Evolutionary conservation across 2,329 filamentous ascomycete genomes (phyloP).

Genomic region (Fusarium chaquense): DNA sequence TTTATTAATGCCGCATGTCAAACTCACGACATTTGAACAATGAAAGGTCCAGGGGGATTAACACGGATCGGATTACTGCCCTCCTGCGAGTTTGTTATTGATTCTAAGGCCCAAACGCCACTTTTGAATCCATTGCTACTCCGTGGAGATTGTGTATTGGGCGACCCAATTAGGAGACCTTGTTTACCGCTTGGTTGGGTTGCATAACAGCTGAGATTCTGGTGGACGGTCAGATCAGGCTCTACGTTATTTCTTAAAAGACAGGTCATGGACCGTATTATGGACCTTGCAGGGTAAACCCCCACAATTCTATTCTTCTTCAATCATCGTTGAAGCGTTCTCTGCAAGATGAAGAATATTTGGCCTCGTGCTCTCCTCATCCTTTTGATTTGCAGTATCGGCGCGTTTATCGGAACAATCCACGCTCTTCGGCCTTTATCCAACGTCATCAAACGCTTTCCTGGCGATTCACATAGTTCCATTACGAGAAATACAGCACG

Average conservation of each 20-base stretch:
- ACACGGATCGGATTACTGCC: neutral
- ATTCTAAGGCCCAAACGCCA: too few species aligned
- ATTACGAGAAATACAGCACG: accelerated
- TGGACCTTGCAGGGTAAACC: too few species aligned
- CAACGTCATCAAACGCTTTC: neutral
- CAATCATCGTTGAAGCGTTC: too few species aligned
- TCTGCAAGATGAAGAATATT: neutral
- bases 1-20: neutral
- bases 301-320: too few species aligned
- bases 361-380: neutral
- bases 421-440: neutral
- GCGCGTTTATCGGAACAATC: neutral
- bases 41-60: neutral
- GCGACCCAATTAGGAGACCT: neutral
- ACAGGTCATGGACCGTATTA: too few species aligned
- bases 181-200: neutral
- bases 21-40: neutral
- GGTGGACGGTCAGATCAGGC: neutral
- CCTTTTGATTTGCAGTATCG: neutral
- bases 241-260: neutral
- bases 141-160: too few species aligned
- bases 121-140: neutral
- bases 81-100: too few species aligned
- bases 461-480: neutral
- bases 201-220: neutral